Percentiles rank a stretch among this genome's conserved stretches.
Evolutionary conservation across 805 yeast genomes (phyloP).

Genomic region (Barnettozyma wickerhamii): DNA sequence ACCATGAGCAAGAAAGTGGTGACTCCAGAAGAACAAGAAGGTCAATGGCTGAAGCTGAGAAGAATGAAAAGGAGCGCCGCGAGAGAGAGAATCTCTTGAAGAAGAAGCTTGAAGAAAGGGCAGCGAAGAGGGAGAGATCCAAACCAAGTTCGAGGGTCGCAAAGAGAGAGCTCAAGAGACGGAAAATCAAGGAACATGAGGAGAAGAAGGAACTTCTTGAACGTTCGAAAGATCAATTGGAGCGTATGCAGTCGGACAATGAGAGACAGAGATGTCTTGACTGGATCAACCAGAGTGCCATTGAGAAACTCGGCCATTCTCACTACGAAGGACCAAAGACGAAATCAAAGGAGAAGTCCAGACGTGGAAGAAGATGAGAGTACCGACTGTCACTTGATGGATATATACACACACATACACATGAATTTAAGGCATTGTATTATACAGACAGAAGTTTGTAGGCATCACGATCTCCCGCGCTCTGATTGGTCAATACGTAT

Average conservation of each 20-base stretch:
- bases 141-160: conserved; percentile 35
- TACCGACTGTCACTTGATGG: not conserved
- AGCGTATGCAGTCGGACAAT: conserved; percentile 33
- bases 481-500: too few relatives aligned
- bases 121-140: conserved; percentile 21
- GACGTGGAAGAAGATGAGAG: conserved; percentile 8
- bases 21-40: conserved; percentile 25
- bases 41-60: conserved; percentile 22
- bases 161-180: conserved; percentile 30
- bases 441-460: too few relatives aligned
- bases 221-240: conserved; percentile 27
- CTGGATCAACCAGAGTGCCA: conserved; percentile 61
- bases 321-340: conserved; percentile 47
- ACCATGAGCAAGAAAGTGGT: conserved; percentile 1
- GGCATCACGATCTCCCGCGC: too few relatives aligned
- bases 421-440: too few relatives aligned
- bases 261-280: conserved; percentile 45
- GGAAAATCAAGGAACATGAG: conserved; percentile 30
- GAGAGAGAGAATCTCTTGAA: conserved; percentile 9
- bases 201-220: conserved; percentile 26
- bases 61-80: conserved; percentile 17
- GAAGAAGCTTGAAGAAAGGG: conserved; percentile 14
- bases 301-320: conserved; percentile 44
- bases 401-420: too few relatives aligned
- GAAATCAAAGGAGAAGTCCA: conserved; percentile 2